phyloP scores from a whole-genome alignment of 441 rosid species.

The Pelargonium citronellum region DNA sequence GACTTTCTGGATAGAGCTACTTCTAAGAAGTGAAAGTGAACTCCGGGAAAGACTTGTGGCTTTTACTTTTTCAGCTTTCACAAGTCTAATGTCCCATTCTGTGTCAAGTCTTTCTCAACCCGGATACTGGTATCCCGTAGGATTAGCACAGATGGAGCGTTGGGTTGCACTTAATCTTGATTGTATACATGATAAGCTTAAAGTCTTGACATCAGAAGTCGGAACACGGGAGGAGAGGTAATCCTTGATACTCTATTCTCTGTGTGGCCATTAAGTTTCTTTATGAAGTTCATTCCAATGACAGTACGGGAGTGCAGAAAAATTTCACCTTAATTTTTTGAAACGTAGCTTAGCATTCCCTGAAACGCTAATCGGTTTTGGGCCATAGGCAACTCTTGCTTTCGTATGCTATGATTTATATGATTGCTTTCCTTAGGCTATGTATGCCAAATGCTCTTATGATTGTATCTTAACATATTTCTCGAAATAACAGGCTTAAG shows the following conservation, averaged over 20 bases:
- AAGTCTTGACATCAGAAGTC: constrained; percentile 39
- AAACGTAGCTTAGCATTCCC: not conserved
- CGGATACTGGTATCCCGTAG: constrained; percentile 54
- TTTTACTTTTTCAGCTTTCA: constrained; percentile 49
- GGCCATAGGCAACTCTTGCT: not conserved
- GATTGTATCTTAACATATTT: not conserved
- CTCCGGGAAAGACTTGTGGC: constrained; percentile 71
- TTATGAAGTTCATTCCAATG: not conserved
- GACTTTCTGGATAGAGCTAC: constrained; percentile 50
- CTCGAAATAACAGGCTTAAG: constrained; percentile 29
- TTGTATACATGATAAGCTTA: constrained; percentile 33
- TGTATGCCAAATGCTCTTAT: not conserved
- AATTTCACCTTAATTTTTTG: not conserved
- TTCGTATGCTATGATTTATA: no score
- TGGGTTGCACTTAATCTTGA: constrained; percentile 52
- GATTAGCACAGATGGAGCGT: constrained; percentile 63
- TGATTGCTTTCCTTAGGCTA: not conserved
- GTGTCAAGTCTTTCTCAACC: constrained; percentile 20
- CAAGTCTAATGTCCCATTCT: constrained; percentile 24
- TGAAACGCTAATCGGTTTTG: not conserved
- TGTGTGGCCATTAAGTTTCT: not conserved
- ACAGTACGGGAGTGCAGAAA: no score
- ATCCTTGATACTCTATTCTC: constrained; percentile 5
- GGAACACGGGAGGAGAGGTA: constrained; percentile 42
- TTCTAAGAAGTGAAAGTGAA: constrained; percentile 64